A percentile compares a stretch with the other conserved stretches of the same genome.
Evolutionary conservation across 208 protist genomes (phyloP).

Genomic region (Naegleria fowleri): DNA sequence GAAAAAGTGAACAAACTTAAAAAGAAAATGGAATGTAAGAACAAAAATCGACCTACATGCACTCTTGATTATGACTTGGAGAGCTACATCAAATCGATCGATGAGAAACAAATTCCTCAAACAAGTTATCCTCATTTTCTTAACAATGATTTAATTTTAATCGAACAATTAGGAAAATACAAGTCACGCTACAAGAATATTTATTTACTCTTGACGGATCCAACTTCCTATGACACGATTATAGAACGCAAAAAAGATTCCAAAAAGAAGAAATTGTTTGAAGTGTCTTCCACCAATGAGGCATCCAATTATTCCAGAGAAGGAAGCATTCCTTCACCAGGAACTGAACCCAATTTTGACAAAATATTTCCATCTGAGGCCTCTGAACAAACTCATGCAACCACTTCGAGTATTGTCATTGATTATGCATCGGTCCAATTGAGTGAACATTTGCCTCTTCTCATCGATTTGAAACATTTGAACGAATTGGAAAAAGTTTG

Average conservation of each 20-base stretch:
- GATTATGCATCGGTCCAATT: neutral
- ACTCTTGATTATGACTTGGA: neutral
- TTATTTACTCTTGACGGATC: neutral
- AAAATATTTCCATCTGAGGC: neutral
- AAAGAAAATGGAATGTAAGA: no score
- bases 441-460: neutral
- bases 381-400: neutral
- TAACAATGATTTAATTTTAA: neutral
- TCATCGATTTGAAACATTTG: neutral
- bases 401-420: neutral
- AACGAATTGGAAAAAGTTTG: neutral
- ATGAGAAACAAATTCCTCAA: neutral
- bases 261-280: neutral
- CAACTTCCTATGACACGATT: neutral
- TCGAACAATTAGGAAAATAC: neutral
- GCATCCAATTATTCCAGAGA: neutral
- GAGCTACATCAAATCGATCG: neutral
- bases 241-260: neutral
- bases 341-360: neutral
- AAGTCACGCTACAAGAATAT: neutral
- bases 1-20: no score
- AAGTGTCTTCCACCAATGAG: neutral
- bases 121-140: neutral
- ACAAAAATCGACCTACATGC: neutral
- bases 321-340: no score